These are phyloP conservation scores for Trapa bicornis DNA, from an alignment of 345 rosid species.

Conservation along the genomic window DNA sequence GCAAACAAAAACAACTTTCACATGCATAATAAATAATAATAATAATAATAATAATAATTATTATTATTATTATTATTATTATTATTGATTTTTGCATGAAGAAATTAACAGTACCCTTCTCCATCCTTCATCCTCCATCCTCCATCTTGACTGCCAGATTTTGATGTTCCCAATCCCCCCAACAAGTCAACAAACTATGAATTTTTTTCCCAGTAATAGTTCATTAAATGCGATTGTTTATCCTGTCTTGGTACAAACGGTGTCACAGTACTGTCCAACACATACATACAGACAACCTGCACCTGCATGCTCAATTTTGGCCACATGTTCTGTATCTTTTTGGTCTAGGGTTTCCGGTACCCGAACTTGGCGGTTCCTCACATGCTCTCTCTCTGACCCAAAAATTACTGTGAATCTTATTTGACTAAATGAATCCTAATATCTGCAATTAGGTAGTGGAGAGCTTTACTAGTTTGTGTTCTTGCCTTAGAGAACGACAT, in stretches of 20 bases:
- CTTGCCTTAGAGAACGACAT: not conserved
- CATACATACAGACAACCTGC: too few species aligned
- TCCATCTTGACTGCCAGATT: not conserved
- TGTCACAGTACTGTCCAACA: too few species aligned
- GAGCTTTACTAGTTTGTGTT: not conserved
- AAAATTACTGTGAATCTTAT: not conserved
- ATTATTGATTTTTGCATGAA: not conserved
- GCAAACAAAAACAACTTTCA: constrained; percentile 4
- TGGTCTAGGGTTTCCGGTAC: constrained; percentile 6
- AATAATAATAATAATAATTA: too few species aligned
- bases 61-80: too few species aligned
- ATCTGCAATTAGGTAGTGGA: too few species aligned
- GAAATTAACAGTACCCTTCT: not conserved
- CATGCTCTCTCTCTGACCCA: not conserved
- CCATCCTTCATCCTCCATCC: not conserved
- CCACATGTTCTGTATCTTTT: constrained; percentile 4
- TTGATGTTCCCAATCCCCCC: constrained; percentile 5
- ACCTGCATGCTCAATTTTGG: constrained; percentile 4
- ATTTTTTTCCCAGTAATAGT: not conserved
- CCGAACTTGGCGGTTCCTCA: constrained; percentile 3
- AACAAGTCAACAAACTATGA: constrained; percentile 4
- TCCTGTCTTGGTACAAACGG: not conserved
- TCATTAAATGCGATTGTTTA: not conserved
- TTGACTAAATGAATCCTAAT: not conserved
- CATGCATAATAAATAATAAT: not conserved